These are phyloP conservation scores for Helminthosporium solani DNA, from an alignment of 2,329 filamentous ascomycete species.

Conservation along the genomic window DNA sequence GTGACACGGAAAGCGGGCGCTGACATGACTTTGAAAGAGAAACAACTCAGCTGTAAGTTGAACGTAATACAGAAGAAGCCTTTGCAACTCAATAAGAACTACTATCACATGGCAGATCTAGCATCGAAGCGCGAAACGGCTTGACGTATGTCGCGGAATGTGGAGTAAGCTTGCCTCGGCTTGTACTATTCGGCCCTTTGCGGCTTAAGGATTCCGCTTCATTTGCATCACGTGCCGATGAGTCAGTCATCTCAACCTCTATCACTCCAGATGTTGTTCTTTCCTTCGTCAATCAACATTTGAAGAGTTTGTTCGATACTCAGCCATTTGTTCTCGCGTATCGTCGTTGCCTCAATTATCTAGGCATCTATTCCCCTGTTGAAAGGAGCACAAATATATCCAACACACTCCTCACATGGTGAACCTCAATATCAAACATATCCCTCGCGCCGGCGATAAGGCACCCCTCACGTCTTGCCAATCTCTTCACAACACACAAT, in stretches of 20 bases:
- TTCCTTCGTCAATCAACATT: too few species aligned
- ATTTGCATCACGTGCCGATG: neutral
- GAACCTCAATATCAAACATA: slow-evolving; percentile 6
- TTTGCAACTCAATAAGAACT: slow-evolving; percentile 8
- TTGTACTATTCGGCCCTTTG: slow-evolving; percentile 19
- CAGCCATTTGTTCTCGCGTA: too few species aligned
- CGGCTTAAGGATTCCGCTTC: slow-evolving; percentile 27
- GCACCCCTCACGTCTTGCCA: slow-evolving; percentile 5
- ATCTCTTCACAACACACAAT: slow-evolving; percentile 4
- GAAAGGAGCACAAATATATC: neutral
- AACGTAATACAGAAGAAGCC: slow-evolving; percentile 15
- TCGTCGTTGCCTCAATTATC: neutral
- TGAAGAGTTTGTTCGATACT: too few species aligned
- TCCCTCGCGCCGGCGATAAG: slow-evolving; percentile 4
- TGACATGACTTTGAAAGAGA: slow-evolving; percentile 27
- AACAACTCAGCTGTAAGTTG: slow-evolving; percentile 3
- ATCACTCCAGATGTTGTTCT: neutral
- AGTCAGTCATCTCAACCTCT: neutral
- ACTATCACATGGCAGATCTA: slow-evolving; percentile 36
- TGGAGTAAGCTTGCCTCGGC: slow-evolving; percentile 35
- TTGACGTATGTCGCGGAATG: slow-evolving; percentile 25
- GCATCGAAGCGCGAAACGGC: slow-evolving; percentile 18
- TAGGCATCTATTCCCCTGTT: neutral
- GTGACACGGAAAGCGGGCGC: slow-evolving; percentile 34
- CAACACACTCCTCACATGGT: neutral